Evolutionary conservation across 768 basidiomycete genomes (phyloP).

Genomic region (Boletus bicolor): DNA sequence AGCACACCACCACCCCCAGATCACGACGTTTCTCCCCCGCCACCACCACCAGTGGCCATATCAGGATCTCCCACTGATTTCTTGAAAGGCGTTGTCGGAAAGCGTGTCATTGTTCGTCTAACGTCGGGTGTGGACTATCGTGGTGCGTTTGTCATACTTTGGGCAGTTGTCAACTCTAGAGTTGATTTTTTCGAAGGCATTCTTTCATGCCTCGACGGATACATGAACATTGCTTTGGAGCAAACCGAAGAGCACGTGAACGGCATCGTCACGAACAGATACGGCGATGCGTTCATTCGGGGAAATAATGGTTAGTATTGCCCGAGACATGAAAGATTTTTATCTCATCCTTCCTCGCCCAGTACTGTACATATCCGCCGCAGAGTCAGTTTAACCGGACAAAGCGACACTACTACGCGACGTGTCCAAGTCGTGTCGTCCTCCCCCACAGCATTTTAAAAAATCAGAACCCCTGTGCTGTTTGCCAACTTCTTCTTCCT

Average conservation of each 20-base stretch:
- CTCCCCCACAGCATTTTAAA: background rate
- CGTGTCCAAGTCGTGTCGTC: background rate
- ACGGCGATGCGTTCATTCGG: conserved; percentile 93
- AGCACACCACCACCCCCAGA: conserved; percentile 38
- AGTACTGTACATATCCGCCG: conserved; percentile 82
- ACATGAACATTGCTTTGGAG: conserved; percentile 99
- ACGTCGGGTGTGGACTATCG: conserved; percentile 92
- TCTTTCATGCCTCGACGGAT: conserved; percentile 93
- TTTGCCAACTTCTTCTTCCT: background rate
- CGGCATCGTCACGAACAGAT: conserved; percentile 80
- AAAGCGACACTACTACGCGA: background rate
- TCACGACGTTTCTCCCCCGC: conserved; percentile 43
- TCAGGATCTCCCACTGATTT: conserved; percentile 91
- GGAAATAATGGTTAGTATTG: conserved; percentile 78
- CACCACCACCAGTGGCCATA: conserved; percentile 43
- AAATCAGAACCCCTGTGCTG: background rate
- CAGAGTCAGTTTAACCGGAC: conserved; percentile 47
- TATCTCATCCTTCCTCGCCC: background rate
- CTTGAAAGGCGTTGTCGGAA: conserved; percentile 94
- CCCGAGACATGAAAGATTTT: too few relatives aligned
- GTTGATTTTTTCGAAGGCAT: conserved; percentile 53
- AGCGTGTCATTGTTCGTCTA: conserved; percentile 86
- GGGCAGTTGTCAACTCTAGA: background rate
- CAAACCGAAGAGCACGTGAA: conserved; percentile 96
- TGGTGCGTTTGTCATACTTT: conserved; percentile 45